Evolutionary conservation across 306 rosid species (phyloP).

Genomic region (Corylus heterophylla): DNA sequence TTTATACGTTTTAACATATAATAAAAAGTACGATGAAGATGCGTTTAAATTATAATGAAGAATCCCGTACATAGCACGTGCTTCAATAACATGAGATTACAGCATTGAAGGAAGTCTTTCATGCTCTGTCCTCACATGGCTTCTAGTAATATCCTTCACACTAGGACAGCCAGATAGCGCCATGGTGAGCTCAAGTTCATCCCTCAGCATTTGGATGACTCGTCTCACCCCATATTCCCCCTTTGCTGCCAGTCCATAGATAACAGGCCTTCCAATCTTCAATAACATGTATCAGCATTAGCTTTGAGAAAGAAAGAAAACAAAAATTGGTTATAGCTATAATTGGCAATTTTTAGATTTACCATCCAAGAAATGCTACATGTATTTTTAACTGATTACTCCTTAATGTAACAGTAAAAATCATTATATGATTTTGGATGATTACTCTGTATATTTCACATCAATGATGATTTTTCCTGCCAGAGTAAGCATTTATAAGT

Average conservation of each 20-base stretch:
- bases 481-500: too few species aligned
- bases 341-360: background rate
- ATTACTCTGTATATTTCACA: too few species aligned
- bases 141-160: conserved; percentile 46
- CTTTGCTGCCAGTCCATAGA: conserved; percentile 49
- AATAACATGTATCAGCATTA: background rate
- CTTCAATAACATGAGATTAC: conserved; percentile 9
- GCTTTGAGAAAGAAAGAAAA: background rate
- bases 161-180: conserved; percentile 54
- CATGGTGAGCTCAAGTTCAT: conserved; percentile 57
- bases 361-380: too few species aligned
- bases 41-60: too few species aligned
- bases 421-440: too few species aligned
- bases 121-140: conserved; percentile 43
- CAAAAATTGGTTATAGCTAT: background rate
- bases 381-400: too few species aligned
- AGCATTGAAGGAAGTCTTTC: conserved; percentile 49
- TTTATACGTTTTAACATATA: too few species aligned
- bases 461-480: too few species aligned
- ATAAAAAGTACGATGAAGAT: too few species aligned
- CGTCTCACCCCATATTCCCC: conserved; percentile 58
- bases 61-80: background rate
- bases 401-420: too few species aligned
- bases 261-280: conserved; percentile 14
- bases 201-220: conserved; percentile 54